Base-by-base conservation (phyloP, 2,329 filamentous ascomycete genomes). In the Colletotrichum sidae region DNA sequence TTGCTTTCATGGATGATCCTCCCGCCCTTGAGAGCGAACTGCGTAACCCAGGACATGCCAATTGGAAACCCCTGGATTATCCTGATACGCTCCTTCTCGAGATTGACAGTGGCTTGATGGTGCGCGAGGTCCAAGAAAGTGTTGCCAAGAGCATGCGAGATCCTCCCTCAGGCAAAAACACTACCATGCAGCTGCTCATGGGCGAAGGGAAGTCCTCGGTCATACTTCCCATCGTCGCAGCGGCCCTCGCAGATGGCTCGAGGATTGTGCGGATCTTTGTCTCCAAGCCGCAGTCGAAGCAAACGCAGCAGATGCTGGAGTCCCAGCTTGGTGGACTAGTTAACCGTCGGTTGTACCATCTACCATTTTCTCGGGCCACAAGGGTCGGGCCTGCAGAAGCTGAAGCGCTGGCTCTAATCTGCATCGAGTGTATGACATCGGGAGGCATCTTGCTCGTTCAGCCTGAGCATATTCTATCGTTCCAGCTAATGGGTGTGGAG, bases 171-270 rank as follows among this genome's bases (percentile, higher is more conserved):
- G 72, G 70, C 0, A 34, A 72, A 0, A 91, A 89, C 68, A 73
- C 81, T 0, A 83, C 88, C 0, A 83, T 91, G 78, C 88, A 91
- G 69, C 73, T 92, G 2, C 91, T 90, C 68, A 92, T 92, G 89
- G 90, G 90, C 0, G 84, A 90, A 70, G 90, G 90, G 0, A 92
- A 92, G 68, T 88, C 88, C 0, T 90, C 89, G 0, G 86, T 92
- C 2, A 92, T 94, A 54, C 81, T 90, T 0, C 90, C 90, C 0
- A 88, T 91, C 42, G 83, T 90, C 0, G 85, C 85, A 6, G 76
- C 84, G 0, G 74, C 79, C 0, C 72, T 91, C 0, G 85, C 86
- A 0, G 78, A 91, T 51, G 77, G 79, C 0, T 70, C 73, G 0
- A 80, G 74, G 6, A 76, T 92, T 0, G 84, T 86, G 0, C 78